These are phyloP conservation scores for Chlorella vulgaris DNA, from an alignment of 139 green algal species.

Conservation along the genomic window DNA sequence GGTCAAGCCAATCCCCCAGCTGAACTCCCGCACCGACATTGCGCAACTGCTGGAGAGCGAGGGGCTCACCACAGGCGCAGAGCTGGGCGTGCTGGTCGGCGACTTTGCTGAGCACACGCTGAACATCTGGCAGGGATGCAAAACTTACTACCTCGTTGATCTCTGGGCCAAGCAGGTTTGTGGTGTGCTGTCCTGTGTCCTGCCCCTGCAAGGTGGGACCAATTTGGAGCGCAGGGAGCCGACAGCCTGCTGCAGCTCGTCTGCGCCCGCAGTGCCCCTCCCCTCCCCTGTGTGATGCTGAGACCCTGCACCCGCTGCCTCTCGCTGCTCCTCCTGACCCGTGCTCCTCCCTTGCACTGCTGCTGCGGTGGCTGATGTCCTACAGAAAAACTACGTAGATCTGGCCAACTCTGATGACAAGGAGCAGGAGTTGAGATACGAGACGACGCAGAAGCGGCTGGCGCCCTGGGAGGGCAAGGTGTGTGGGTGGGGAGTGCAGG, in stretches of 20 bases:
- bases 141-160: slow-evolving; percentile 27
- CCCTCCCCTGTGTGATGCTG: neutral
- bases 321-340: neutral
- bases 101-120: slow-evolving; percentile 2
- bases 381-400: slow-evolving; percentile 38
- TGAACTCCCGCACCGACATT: too few relatives aligned
- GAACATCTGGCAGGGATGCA: neutral
- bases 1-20: too few relatives aligned
- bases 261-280: too few relatives aligned
- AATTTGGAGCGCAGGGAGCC: neutral
- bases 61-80: neutral
- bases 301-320: neutral
- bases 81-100: slow-evolving; percentile 17
- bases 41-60: neutral
- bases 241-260: neutral
- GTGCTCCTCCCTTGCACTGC: neutral
- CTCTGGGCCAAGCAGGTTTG: slow-evolving; percentile 28
- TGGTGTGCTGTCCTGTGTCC: neutral
- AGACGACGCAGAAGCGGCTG: neutral
- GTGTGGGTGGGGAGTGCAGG: neutral
- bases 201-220: neutral
- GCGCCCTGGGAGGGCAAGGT: slow-evolving; percentile 11
- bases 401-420: slow-evolving; percentile 13
- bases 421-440: slow-evolving; percentile 10
- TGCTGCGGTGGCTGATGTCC: slow-evolving; percentile 14